phyloP scores from a whole-genome alignment of 306 rosid species.

The Psophocarpus tetragonolobus region DNA sequence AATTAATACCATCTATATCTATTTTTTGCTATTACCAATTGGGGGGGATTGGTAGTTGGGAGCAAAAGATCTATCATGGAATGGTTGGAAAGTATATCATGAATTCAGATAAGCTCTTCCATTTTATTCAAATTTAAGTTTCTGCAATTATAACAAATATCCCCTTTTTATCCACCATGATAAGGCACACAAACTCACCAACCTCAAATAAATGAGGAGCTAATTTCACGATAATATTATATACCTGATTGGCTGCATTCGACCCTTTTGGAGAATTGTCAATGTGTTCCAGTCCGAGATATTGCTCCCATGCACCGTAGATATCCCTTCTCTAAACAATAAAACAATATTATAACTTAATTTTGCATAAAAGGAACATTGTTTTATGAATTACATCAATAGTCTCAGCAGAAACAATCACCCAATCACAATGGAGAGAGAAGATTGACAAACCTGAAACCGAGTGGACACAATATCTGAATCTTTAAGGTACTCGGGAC shows the following conservation, averaged over 20 bases:
- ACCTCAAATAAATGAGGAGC: background rate
- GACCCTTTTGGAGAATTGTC: slow-evolving; percentile 78
- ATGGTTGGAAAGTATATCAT: background rate
- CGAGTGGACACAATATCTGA: slow-evolving; percentile 70
- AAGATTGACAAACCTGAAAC: slow-evolving; percentile 67
- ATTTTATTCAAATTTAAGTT: background rate
- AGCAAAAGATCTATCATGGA: background rate
- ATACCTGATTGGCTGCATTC: slow-evolving; percentile 76
- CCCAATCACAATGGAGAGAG: background rate
- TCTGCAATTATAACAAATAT: background rate
- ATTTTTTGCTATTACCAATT: background rate
- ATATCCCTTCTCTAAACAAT: slow-evolving; percentile 72
- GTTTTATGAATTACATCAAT: background rate
- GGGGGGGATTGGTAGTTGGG: background rate
- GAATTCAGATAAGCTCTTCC: background rate
- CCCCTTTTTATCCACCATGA: background rate
- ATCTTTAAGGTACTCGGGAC: slow-evolving; percentile 93
- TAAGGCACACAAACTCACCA: background rate
- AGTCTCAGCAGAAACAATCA: background rate
- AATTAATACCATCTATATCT: background rate
- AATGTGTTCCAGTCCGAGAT: slow-evolving; percentile 94
- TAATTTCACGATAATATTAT: background rate
- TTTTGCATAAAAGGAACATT: background rate
- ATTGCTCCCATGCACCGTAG: slow-evolving; percentile 98
- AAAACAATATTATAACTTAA: slow-evolving; percentile 19